phyloP scores from a whole-genome alignment of 768 basidiomycete species.

The Rhizopogon vulgaris region DNA sequence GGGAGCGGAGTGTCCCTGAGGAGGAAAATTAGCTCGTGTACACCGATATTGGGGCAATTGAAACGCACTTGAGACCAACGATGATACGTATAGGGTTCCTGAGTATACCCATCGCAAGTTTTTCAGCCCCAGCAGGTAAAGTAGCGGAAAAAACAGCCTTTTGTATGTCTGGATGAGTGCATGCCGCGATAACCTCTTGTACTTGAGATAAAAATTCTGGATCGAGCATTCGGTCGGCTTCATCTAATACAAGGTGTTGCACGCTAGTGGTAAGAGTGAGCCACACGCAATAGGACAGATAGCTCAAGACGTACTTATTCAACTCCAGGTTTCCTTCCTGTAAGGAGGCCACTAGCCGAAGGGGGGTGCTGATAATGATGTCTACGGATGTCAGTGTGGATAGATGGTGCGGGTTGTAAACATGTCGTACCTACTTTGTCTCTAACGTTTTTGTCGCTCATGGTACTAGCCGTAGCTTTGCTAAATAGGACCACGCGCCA shows the following conservation, averaged over 20 bases:
- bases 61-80: slow-evolving; percentile 83
- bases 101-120: slow-evolving; percentile 80
- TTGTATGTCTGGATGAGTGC: slow-evolving; percentile 61
- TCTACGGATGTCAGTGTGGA: slow-evolving; percentile 39
- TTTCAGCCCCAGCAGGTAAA: slow-evolving; percentile 83
- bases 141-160: slow-evolving; percentile 95
- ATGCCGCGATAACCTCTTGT: slow-evolving; percentile 79
- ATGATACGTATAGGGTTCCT: slow-evolving; percentile 85
- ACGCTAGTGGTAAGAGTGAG: slow-evolving; percentile 44
- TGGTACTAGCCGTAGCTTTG: slow-evolving; percentile 82
- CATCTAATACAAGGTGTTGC: slow-evolving; percentile 81
- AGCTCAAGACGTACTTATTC: slow-evolving; percentile 51
- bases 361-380: slow-evolving; percentile 87
- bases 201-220: slow-evolving; percentile 84
- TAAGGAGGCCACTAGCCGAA: slow-evolving; percentile 79
- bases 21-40: slow-evolving; percentile 7
- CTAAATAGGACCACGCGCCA: slow-evolving; percentile 81
- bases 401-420: neutral
- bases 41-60: neutral
- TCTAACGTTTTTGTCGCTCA: slow-evolving; percentile 64
- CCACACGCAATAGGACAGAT: neutral
- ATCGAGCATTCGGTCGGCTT: slow-evolving; percentile 89
- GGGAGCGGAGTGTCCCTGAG: slow-evolving; percentile 88
- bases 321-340: slow-evolving; percentile 62
- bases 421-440: slow-evolving; percentile 69